phyloP scores from a whole-genome alignment of 345 rosid genomes.

The Populus tremula region DNA sequence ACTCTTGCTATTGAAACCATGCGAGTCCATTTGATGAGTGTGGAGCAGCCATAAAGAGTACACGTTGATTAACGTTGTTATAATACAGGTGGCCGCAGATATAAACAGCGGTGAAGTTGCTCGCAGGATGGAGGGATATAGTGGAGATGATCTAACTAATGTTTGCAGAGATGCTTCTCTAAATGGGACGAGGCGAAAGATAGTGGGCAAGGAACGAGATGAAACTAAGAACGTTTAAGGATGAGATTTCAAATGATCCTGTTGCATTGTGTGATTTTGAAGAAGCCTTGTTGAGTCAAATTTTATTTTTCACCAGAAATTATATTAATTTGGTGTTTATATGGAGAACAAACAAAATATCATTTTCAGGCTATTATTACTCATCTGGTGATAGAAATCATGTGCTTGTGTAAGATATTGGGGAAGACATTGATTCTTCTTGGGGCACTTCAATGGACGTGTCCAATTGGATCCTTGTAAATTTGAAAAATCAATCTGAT shows the following conservation, averaged over 20 bases:
- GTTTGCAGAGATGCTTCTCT: slow-evolving; percentile 97
- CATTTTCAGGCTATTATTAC: slow-evolving; percentile 2
- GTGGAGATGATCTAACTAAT: slow-evolving; percentile 98
- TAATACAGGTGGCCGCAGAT: slow-evolving; percentile 70
- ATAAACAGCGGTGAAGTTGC: slow-evolving; percentile 90
- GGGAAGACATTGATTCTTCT: slow-evolving; percentile 13
- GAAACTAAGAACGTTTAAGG: slow-evolving; percentile 97
- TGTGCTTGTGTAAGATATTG: slow-evolving; percentile 22
- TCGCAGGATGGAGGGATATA: slow-evolving; percentile 82
- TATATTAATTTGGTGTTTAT: neutral
- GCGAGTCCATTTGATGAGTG: neutral
- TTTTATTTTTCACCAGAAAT: neutral
- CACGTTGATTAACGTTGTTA: neutral
- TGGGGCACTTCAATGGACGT: slow-evolving; percentile 19
- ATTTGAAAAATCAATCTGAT: slow-evolving; percentile 20
- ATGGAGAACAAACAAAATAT: neutral
- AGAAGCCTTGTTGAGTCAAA: slow-evolving; percentile 53
- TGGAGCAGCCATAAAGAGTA: neutral
- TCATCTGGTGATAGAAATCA: slow-evolving; percentile 10
- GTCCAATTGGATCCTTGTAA: slow-evolving; percentile 25
- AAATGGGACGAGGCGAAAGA: slow-evolving; percentile 98
- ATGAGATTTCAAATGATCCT: slow-evolving; percentile 94
- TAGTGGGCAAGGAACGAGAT: slow-evolving; percentile 94
- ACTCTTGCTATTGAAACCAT: neutral
- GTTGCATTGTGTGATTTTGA: slow-evolving; percentile 99